Conservation (phyloP, 2,329 filamentous ascomycete species). For the Botryotinia calthae region DNA sequence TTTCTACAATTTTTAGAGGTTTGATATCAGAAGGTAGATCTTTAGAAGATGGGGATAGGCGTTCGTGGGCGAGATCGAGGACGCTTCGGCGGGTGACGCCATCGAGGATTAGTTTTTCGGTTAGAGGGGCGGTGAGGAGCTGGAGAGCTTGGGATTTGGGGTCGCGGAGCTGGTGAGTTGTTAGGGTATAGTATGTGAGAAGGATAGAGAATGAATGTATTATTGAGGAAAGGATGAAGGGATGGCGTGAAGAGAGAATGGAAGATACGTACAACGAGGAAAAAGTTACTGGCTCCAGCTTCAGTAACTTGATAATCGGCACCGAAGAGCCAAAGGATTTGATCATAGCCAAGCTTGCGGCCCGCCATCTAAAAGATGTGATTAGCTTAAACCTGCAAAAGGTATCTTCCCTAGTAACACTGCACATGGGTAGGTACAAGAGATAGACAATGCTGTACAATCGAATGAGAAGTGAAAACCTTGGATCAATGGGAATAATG, state of each 20-base stretch:
- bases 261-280: constrained; percentile 56
- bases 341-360: constrained; percentile 69
- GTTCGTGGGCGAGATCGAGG: constrained; percentile 66
- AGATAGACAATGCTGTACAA: background rate
- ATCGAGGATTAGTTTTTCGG: constrained; percentile 79
- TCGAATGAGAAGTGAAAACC: background rate
- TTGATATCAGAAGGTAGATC: constrained; percentile 36
- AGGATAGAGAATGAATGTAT: background rate
- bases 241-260: background rate
- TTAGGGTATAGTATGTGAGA: background rate
- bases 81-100: constrained; percentile 80
- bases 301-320: constrained; percentile 63
- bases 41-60: constrained; percentile 48
- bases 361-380: constrained; percentile 54
- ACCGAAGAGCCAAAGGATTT: constrained; percentile 90
- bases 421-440: background rate
- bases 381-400: background rate
- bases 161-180: background rate
- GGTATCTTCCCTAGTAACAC: background rate
- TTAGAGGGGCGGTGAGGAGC: constrained; percentile 67
- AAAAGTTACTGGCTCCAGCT: constrained; percentile 90
- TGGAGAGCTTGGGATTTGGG: background rate
- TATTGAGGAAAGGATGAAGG: background rate
- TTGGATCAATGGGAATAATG: background rate
- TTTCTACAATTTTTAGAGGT: constrained; percentile 71